Evolutionary conservation across 176 grass and related monocot genomes (phyloP), one percentile per base, ranked within the genome.

Genomic region (Lolium perenne): DNA sequence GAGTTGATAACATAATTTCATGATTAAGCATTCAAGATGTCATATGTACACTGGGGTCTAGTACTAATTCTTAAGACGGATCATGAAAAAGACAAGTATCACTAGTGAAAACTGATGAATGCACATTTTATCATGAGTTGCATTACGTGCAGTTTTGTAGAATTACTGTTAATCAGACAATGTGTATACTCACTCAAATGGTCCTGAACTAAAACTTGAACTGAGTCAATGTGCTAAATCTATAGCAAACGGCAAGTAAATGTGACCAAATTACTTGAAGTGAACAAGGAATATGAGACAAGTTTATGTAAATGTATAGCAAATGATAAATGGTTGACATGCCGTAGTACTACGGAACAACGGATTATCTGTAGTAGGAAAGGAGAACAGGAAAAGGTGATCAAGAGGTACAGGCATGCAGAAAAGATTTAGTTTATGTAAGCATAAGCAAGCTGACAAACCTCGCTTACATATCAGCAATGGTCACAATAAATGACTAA

Each of bases 351-450:
- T 10, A 55, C 41, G 47, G 29, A 53, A n/a, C 17, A 82, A 32
- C 58, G 10, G n/a, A 71, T 83, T 46, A 25, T 20, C 81, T 58
- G 18, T 82, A 7, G n/a, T n/a, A 46, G 29, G 6, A 29, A 76
- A 87, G 76, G 35, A 56, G 16, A 85, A 75, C 48, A 80, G 2
- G 55, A 84, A 74, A 35, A 46, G 8, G 67, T 21, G 45, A n/a
- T 47, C 5, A 48, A 16, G n/a, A 15, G 60, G 47, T 41, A 35
- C 6, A 84, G 38, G 2, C 13, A 58, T 82, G 50, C 13, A 71
- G 15, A 16, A 55, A 82, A 55, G 32, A 71, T 23, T 48, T 67
- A 10, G 6, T 50, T 47, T 41, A 68, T 14, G 17, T 40, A 59
- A 76, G 22, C 20, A 73, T 49, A 16, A 74, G 4, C 10, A 64